phyloP scores from a whole-genome alignment of 164 flowering plant species.

The Litsea cubeba region DNA sequence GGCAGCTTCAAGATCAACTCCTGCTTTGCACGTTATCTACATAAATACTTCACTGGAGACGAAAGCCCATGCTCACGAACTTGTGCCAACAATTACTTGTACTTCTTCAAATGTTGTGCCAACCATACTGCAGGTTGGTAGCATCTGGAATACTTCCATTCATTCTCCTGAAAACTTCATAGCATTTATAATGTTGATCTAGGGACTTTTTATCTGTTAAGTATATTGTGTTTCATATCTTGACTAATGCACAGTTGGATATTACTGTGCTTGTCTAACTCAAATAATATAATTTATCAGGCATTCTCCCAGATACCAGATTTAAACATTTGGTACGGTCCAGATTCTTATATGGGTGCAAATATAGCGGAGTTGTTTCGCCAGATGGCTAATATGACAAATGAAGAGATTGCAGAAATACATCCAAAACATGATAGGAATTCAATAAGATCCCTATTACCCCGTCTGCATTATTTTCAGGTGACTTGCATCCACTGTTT shows the following conservation, averaged over 20 bases:
- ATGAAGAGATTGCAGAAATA: conserved; percentile 82
- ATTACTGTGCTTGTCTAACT: neutral
- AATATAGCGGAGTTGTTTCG: conserved; percentile 74
- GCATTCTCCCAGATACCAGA: conserved; percentile 89
- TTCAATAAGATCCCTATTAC: conserved; percentile 68
- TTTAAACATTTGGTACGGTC: conserved; percentile 81
- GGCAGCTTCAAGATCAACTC: conserved; percentile 55
- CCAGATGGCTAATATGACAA: conserved; percentile 83
- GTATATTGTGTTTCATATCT: no score
- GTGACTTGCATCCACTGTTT: conserved; percentile 26
- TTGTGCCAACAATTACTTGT: conserved; percentile 95
- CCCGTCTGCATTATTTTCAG: conserved; percentile 83
- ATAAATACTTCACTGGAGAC: conserved; percentile 96
- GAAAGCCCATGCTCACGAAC: conserved; percentile 85
- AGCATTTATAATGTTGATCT: no score
- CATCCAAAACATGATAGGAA: conserved; percentile 70
- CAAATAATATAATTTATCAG: conserved; percentile 29
- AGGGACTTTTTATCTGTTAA: neutral
- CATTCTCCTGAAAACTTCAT: neutral
- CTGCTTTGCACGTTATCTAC: conserved; percentile 87
- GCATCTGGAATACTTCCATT: neutral
- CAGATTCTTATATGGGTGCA: conserved; percentile 99
- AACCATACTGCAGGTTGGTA: conserved; percentile 84
- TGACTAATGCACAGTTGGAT: neutral
- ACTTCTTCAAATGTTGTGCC: conserved; percentile 95